Percentiles rank a stretch among this genome's conserved stretches.
phyloP scores from a whole-genome alignment of 2,329 filamentous ascomycete genomes.

The Orbilia oligospora region DNA sequence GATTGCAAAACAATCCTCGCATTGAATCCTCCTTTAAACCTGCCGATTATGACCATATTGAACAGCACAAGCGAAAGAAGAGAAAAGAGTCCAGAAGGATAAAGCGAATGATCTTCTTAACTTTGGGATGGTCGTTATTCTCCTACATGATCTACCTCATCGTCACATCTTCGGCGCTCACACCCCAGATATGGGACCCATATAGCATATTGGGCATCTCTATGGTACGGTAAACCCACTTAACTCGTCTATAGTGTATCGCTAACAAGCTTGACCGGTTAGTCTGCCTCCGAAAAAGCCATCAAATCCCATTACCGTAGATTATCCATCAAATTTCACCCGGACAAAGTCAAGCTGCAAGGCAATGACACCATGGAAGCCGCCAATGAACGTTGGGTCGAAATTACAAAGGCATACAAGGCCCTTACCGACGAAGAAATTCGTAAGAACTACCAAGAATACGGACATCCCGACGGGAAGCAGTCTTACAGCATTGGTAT shows the following conservation, averaged over 20 bases:
- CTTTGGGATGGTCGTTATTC: slow-evolving; percentile 85
- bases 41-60: slow-evolving; percentile 85
- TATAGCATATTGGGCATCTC: slow-evolving; percentile 93
- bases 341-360: slow-evolving; percentile 91
- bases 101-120: slow-evolving; percentile 78
- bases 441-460: slow-evolving; percentile 96
- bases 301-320: slow-evolving; percentile 93
- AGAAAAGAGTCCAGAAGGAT: slow-evolving; percentile 89
- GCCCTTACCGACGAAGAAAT: slow-evolving; percentile 96
- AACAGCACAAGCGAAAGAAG: slow-evolving; percentile 85
- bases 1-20: slow-evolving; percentile 58
- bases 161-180: slow-evolving; percentile 69
- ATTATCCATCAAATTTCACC: slow-evolving; percentile 88
- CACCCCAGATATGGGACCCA: slow-evolving; percentile 90
- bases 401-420: slow-evolving; percentile 98
- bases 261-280: not conserved
- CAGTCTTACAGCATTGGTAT: slow-evolving; percentile 99
- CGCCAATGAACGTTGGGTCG: slow-evolving; percentile 90
- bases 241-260: not conserved
- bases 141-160: slow-evolving; percentile 94
- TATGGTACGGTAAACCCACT: slow-evolving; percentile 72
- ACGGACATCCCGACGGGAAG: slow-evolving; percentile 96
- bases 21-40: slow-evolving; percentile 79
- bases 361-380: slow-evolving; percentile 91
- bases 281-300: slow-evolving; percentile 84